Base-by-base conservation (phyloP, 2,329 filamentous ascomycete genomes). In the Fusarium azukiicola region DNA sequence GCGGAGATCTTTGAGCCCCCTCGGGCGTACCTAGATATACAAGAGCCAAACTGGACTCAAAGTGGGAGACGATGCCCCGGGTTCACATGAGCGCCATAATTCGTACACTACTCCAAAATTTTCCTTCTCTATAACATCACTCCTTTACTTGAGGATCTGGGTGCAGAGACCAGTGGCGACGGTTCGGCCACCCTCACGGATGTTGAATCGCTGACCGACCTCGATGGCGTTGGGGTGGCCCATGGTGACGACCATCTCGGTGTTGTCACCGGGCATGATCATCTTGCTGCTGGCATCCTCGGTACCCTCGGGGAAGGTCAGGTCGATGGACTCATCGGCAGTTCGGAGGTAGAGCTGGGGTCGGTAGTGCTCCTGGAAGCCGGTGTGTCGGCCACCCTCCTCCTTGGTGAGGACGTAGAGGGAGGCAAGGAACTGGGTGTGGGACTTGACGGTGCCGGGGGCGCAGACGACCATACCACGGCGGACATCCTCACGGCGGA, bases 321-420 rank as follows among this genome's bases (percentile, higher is more conserved):
- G 93, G 73, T 95, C 92, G 85, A 96, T 95, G 32, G 91, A 92
- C 92, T 96, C 93, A 90, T 96, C 96, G 81, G 97, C 96, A 81
- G 98, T 99, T 86, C 98, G 96, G 87, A 99, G 93, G 92, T 95
- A 99, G 87, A 99, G 94, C 91, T 99, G 97, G 68, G 98, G 98
- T 87, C 96, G 95, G 93, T 99, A 99, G 93, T 99, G 98, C 91
- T 96, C 92, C 87, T 94, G 93, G 93, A 99, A 99, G 69, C 97
- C 97, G 79, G 96, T 98, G 93, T 98, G 97, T 84, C 98, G 96
- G 85, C 98, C 98, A 91, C 98, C 98, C 90, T 99, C 98, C 86
- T 99, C 98, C 94, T 99, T 99, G 87, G 94, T 97, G 84, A 99
- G 93, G 81, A 99, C 97, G 90, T 99, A 99, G 91, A 99, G 96